Evolutionary conservation across 106 monocot genomes (phyloP), one percentile per base, ranked within the genome.

Genomic region (Dendrobium catenatum): DNA sequence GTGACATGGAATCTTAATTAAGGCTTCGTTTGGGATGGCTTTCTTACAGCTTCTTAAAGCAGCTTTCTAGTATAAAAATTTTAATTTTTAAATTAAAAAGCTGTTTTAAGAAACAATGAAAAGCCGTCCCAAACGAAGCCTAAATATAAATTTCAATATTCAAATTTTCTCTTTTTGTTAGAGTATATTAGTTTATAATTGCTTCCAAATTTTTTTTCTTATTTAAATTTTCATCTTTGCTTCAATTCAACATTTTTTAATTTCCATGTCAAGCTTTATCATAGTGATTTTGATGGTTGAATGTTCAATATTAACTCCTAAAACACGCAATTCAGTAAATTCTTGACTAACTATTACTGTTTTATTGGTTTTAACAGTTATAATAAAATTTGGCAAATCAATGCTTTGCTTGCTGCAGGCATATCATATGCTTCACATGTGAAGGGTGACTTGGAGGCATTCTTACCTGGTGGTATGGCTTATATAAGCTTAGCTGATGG

Each of bases 391-490:
- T 19, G 47, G 2, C 9, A 22, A 76, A 22, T n/a, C 9, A 47
- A 49, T 76, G 20, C 26, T 47, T 76, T 76, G 76, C 9, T 48
- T 49, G 42, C 76, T 76, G n/a, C 49, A 76, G 76, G 76, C 26
- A 48, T 76, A 48, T 47, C 76, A 51, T 49, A 26, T 51, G 13
- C 76, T 51, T 49, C 76, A 49, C 49, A 76, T 48, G 22, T 51
- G n/a, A 76, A 27, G 11, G 76, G 76, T 6, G 10, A 42, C 4
- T 76, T 49, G 27, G 20, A 76, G 49, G 26, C 47, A 20, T 48
- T 76, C 13, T 27, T 76, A 46, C 49, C 49, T 49, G 13, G 5
- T 29, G 27, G 9, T n/a, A 10, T 51, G 8, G 3, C 9, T 24
- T 27, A 22, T 27, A 51, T 47, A 76, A 76, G 49, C n/a, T 76